Evolutionary conservation across 805 yeast species (phyloP).

Genomic region (Starmera quercuum): DNA sequence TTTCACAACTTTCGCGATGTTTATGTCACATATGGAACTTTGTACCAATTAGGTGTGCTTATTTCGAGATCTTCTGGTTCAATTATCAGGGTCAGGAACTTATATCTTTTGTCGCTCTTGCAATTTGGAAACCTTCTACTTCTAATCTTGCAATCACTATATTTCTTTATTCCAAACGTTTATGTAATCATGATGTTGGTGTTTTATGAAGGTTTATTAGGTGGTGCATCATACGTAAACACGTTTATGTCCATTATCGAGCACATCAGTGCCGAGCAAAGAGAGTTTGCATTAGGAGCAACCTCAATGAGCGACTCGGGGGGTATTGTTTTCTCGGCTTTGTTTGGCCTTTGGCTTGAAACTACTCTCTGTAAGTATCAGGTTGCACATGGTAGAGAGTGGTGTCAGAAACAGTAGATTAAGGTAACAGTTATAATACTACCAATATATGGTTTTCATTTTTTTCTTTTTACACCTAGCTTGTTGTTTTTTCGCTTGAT

Average conservation of each 20-base stretch:
- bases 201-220: constrained; percentile 84
- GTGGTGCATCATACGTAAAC: constrained; percentile 87
- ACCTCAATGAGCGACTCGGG: constrained; percentile 79
- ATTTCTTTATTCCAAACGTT: constrained; percentile 46
- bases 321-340: constrained; percentile 80
- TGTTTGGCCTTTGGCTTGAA: constrained; percentile 68
- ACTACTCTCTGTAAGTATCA: constrained; percentile 66
- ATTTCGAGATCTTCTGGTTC: constrained; percentile 80
- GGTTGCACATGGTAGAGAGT: constrained; percentile 62
- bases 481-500: constrained; percentile 10
- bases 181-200: constrained; percentile 56
- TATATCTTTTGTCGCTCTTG: constrained; percentile 56
- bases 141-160: constrained; percentile 58
- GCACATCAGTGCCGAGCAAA: constrained; percentile 35
- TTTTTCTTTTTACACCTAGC: constrained; percentile 12
- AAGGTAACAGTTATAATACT: background rate
- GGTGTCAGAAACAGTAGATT: constrained; percentile 46
- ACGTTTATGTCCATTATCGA: constrained; percentile 77
- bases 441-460: constrained; percentile 2
- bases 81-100: constrained; percentile 46
- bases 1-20: constrained; percentile 71
- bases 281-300: constrained; percentile 78
- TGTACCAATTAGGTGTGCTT: constrained; percentile 90
- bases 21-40: constrained; percentile 83
- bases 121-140: constrained; percentile 59